Percentiles rank a stretch among this genome's conserved stretches.
Conservation (phyloP, 176 grass and related monocot species). For the Cenchrus purpureus region DNA sequence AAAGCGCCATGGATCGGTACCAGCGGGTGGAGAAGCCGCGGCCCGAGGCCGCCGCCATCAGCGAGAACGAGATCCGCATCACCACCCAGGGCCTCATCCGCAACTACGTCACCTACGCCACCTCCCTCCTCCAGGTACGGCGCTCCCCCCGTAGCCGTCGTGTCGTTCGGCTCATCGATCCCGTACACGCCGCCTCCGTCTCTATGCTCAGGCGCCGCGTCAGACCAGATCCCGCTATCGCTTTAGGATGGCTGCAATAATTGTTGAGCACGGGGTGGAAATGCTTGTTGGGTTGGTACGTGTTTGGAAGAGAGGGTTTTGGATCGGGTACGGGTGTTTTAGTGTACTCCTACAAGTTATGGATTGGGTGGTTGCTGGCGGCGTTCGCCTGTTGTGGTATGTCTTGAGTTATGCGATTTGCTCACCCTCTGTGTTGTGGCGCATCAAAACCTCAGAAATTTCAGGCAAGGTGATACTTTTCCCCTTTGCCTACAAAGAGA, state of each 20-base stretch:
- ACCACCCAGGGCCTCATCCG: conserved; percentile 93
- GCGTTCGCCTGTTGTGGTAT: neutral
- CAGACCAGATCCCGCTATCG: conserved; percentile 12
- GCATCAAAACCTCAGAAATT: neutral
- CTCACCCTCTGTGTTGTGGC: neutral
- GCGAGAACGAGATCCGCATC: conserved; percentile 98
- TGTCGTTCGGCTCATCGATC: neutral
- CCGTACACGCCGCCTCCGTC: no score
- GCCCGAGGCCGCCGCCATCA: conserved; percentile 77
- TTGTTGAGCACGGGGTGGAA: neutral
- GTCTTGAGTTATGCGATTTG: neutral
- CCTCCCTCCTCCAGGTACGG: conserved; percentile 80
- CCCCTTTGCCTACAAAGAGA: neutral
- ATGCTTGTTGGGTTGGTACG: neutral
- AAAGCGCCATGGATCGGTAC: conserved; percentile 79
- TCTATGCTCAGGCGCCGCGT: neutral
- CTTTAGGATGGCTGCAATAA: neutral
- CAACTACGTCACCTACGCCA: conserved; percentile 96
- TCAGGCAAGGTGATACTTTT: neutral
- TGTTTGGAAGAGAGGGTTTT: neutral
- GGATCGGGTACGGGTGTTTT: neutral
- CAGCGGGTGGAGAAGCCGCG: conserved; percentile 93
- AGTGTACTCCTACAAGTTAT: neutral
- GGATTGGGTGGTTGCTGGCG: neutral
- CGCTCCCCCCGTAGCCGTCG: neutral